Evolutionary conservation across 257 asterid genomes (phyloP).

Genomic region (Nemophila menziesii): DNA sequence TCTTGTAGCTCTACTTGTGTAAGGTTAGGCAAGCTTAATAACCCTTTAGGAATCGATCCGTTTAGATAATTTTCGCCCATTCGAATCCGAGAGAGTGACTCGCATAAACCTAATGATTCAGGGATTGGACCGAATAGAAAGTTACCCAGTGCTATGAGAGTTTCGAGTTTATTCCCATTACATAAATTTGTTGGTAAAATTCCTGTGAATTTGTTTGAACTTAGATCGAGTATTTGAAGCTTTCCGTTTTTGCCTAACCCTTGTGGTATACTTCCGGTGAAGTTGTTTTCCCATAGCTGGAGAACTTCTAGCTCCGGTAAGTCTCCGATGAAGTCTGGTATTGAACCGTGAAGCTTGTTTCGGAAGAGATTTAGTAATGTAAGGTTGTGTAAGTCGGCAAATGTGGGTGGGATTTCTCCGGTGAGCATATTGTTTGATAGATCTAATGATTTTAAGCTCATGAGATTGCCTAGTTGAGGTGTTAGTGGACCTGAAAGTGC

Average conservation of each 20-base stretch:
- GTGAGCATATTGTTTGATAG: conserved; percentile 66
- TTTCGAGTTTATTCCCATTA: conserved; percentile 44
- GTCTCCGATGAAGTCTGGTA: conserved; percentile 69
- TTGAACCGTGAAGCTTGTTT: conserved; percentile 76
- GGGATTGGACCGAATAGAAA: conserved; percentile 80
- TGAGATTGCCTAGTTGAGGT: conserved; percentile 57
- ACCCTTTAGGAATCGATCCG: conserved; percentile 73
- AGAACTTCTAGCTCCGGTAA: conserved; percentile 68
- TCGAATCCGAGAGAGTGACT: conserved; percentile 58
- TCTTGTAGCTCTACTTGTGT: conserved; percentile 83
- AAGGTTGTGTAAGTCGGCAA: conserved; percentile 52
- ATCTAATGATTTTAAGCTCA: conserved; percentile 73
- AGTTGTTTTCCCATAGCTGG: conserved; percentile 90
- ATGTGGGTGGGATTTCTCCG: conserved; percentile 63
- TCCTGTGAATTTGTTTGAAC: conserved; percentile 84
- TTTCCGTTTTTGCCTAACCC: conserved; percentile 59
- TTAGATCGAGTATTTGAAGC: conserved; percentile 55
- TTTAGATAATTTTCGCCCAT: conserved; percentile 84
- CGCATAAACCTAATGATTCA: conserved; percentile 57
- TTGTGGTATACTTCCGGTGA: conserved; percentile 79
- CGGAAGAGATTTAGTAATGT: conserved; percentile 80
- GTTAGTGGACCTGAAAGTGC: conserved; percentile 51
- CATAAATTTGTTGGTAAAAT: conserved; percentile 65
- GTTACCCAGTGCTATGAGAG: conserved; percentile 66
- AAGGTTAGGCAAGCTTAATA: conserved; percentile 59